These are phyloP conservation scores for Wallacemonas sp. DNA, from an alignment of 208 protist species.

Conservation along the genomic window DNA sequence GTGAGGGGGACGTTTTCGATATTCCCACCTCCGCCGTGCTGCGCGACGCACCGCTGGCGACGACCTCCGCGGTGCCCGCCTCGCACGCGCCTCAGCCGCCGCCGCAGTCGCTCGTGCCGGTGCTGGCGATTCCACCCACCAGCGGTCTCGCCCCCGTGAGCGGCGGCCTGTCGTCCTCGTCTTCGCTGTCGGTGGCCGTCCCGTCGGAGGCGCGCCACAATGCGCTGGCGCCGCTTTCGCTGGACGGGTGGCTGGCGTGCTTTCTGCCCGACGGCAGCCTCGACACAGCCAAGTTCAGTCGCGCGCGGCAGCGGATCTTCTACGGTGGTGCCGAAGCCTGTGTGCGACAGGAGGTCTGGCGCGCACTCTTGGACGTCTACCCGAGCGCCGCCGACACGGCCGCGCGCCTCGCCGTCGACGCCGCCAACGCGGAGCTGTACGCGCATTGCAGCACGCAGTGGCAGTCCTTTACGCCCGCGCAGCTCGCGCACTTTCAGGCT, in stretches of 20 bases:
- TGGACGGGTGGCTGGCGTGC: conserved; percentile 29
- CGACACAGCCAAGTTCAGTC: conserved; percentile 15
- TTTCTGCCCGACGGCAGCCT: conserved; percentile 36
- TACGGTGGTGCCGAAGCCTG: conserved; percentile 34
- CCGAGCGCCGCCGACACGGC: conserved; percentile 26
- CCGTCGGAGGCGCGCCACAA: no score
- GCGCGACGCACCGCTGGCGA: background rate
- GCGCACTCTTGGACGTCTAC: conserved; percentile 71
- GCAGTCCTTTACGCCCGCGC: conserved; percentile 65
- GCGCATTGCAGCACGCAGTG: conserved; percentile 68
- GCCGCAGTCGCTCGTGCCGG: background rate
- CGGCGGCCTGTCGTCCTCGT: no score
- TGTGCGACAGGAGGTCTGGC: conserved; percentile 80
- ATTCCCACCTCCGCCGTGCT: conserved; percentile 2
- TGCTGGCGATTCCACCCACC: background rate
- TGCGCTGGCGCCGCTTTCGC: conserved; percentile 25
- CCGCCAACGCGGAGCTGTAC: conserved; percentile 53
- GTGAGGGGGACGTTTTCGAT: conserved; percentile 11
- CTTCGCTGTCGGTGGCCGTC: no score
- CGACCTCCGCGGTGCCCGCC: background rate
- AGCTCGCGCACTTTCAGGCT: conserved; percentile 59
- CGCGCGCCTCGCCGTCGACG: conserved; percentile 34
- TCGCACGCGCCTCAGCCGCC: no score
- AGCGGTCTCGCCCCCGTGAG: background rate
- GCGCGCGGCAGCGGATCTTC: conserved; percentile 27